Evolutionary conservation across 2,329 filamentous ascomycete species (phyloP).

Genomic region (Xylaria sp.): DNA sequence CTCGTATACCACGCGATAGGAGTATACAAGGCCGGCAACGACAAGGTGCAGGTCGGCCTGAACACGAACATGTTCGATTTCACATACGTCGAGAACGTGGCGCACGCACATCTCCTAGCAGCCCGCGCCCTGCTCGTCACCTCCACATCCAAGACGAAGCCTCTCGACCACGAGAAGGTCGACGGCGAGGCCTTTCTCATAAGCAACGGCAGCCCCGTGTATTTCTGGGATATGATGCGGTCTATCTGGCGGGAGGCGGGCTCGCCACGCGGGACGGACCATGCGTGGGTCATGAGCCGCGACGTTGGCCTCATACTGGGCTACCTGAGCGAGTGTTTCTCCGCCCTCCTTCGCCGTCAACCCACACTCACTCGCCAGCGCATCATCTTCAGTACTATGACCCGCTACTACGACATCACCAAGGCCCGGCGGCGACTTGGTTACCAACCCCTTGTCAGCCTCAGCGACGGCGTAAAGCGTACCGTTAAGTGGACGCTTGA

Average conservation of each 20-base stretch:
- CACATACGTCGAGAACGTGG: conserved; percentile 72
- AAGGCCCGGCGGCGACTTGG: conserved; percentile 79
- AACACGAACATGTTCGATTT: conserved; percentile 73
- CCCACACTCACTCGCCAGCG: conserved; percentile 69
- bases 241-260: conserved; percentile 77
- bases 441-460: conserved; percentile 73
- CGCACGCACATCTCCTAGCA: conserved; percentile 85
- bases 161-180: conserved; percentile 77
- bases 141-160: conserved; percentile 63
- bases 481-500: conserved; percentile 67
- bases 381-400: conserved; percentile 77
- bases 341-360: conserved; percentile 60
- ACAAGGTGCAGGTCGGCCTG: conserved; percentile 82
- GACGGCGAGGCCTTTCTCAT: conserved; percentile 91
- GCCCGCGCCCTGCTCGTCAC: conserved; percentile 76
- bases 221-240: conserved; percentile 90
- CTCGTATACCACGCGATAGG: conserved; percentile 78
- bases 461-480: conserved; percentile 71
- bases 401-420: conserved; percentile 79
- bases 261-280: conserved; percentile 60
- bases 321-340: conserved; percentile 63
- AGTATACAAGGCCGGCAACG: conserved; percentile 74
- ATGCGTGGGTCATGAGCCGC: conserved; percentile 66
- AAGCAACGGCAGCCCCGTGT: conserved; percentile 87
- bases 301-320: conserved; percentile 65